Base-by-base conservation (phyloP, 768 basidiomycete species). In the Trametes cingulata region DNA sequence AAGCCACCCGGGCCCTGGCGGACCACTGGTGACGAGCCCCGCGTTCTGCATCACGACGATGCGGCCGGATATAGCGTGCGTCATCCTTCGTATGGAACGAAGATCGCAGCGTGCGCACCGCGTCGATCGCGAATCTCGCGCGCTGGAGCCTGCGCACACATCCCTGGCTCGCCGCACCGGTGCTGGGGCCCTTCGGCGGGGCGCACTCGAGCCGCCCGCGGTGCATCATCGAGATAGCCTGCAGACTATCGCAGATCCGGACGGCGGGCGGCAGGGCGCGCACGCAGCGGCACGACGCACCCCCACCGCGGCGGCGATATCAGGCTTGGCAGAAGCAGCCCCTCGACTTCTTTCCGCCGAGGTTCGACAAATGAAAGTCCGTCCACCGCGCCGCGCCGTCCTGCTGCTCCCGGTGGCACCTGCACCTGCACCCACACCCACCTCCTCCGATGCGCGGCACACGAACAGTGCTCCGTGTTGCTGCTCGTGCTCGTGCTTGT, bases 351-450 rank as follows among this genome's bases (percentile, higher is more conserved):
- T 61, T 55, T 49, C 52, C 59, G 55, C 63, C 63, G 63, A 64
- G 59, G 56, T 64, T 64, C 63, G 63, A 56, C 63, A 64, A 60
- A 58, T 50, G 45, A 57, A 57, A 57, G 51, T 64, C 63, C 63
- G 63, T 46, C 43, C 54, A 58, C 37, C 15, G 36, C 15, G 5
- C 37, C 15, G 36, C 15, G 6, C 20, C 36, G 37, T 12, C 25
- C 37, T 25, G 56, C 29, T 29, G 29, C 17, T 7, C 41, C 40
- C 52, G 14, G 12, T 25, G 13, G 24, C 45, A 25, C 46, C 27
- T 25, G 9, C 46, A 29, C 41, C 13, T 52, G 24, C 40, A n/a
- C 25, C n/a, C 13, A 24, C 39, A 7, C 17, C 39, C n/a, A 25
- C 22, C 40, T 25, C 45, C 20, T 47, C 45, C 54, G 54, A 55